These are phyloP conservation scores for Aspergillus amoenus DNA, from an alignment of 2,329 filamentous ascomycete species.

Conservation along the genomic window DNA sequence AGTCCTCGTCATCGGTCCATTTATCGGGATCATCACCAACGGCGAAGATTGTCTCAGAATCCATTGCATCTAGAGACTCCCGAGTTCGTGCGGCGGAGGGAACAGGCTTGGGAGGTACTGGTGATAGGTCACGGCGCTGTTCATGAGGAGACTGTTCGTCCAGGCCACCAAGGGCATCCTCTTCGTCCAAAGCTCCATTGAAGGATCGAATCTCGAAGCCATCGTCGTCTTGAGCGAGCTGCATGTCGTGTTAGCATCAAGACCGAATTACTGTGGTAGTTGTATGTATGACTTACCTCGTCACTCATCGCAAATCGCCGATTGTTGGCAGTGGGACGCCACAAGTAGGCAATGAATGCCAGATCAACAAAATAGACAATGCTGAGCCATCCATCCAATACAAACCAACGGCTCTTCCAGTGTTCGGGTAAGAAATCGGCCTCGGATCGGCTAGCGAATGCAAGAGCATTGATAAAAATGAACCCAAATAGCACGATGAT, in stretches of 20 bases:
- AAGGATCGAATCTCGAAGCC: slow-evolving; percentile 96
- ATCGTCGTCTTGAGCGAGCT: slow-evolving; percentile 95
- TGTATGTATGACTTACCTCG: slow-evolving; percentile 56
- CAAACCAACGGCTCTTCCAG: slow-evolving; percentile 97
- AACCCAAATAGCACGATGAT: slow-evolving; percentile 97
- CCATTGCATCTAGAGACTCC: slow-evolving; percentile 72
- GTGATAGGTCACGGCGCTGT: slow-evolving; percentile 37
- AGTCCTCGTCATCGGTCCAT: slow-evolving; percentile 69
- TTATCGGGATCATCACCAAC: slow-evolving; percentile 84
- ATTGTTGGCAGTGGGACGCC: slow-evolving; percentile 96
- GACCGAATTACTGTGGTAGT: background rate
- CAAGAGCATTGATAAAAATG: slow-evolving; percentile 98
- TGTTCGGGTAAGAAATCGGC: slow-evolving; percentile 93
- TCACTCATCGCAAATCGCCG: slow-evolving; percentile 98
- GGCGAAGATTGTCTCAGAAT: slow-evolving; percentile 94
- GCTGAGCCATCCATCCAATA: slow-evolving; percentile 96
- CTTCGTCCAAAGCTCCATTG: slow-evolving; percentile 69
- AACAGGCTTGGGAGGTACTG: slow-evolving; percentile 50
- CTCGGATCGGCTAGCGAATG: slow-evolving; percentile 80
- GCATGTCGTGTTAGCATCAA: slow-evolving; percentile 26
- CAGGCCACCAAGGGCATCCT: slow-evolving; percentile 49
- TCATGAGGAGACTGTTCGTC: slow-evolving; percentile 34
- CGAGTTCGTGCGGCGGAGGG: slow-evolving; percentile 53
- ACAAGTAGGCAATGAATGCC: slow-evolving; percentile 88
- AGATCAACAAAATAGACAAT: slow-evolving; percentile 94